These are phyloP conservation scores for Penicillium italicum DNA, from an alignment of 2,329 filamentous ascomycete species.

Conservation along the genomic window DNA sequence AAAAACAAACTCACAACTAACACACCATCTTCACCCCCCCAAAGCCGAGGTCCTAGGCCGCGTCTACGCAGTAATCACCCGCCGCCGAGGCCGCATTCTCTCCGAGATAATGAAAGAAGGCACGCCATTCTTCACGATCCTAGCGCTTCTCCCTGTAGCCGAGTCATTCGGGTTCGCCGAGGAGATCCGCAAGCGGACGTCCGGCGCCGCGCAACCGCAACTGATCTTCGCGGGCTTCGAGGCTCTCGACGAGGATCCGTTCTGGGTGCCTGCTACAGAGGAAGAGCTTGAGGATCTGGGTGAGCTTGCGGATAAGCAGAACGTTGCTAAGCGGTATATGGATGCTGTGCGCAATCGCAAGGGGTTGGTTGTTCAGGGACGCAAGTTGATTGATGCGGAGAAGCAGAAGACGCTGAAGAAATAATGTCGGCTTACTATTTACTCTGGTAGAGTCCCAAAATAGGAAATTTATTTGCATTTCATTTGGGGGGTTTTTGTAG, in stretches of 20 bases:
- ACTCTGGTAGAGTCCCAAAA: neutral
- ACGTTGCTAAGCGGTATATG: constrained; percentile 94
- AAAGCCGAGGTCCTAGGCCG: constrained; percentile 85
- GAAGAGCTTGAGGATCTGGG: constrained; percentile 95
- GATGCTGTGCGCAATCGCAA: constrained; percentile 82
- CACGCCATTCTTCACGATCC: constrained; percentile 93
- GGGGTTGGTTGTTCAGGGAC: constrained; percentile 77
- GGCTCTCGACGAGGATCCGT: constrained; percentile 89
- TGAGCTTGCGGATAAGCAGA: constrained; percentile 88
- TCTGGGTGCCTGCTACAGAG: constrained; percentile 96
- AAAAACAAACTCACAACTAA: constrained; percentile 5
- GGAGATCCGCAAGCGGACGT: constrained; percentile 92
- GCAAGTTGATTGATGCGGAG: constrained; percentile 76
- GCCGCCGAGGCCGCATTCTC: constrained; percentile 82
- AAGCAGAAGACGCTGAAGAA: constrained; percentile 78
- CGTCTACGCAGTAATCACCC: constrained; percentile 96
- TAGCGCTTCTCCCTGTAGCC: constrained; percentile 80
- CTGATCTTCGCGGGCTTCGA: constrained; percentile 91
- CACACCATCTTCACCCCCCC: constrained; percentile 14
- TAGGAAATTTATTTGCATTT: constrained; percentile 1
- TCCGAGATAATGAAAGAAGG: constrained; percentile 91
- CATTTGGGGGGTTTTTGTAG: neutral
- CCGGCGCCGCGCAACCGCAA: constrained; percentile 85
- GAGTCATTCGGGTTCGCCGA: constrained; percentile 95
- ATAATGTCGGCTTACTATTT: constrained; percentile 19